phyloP scores from a whole-genome alignment of 345 rosid species.

The Hirschfeldia incana region DNA sequence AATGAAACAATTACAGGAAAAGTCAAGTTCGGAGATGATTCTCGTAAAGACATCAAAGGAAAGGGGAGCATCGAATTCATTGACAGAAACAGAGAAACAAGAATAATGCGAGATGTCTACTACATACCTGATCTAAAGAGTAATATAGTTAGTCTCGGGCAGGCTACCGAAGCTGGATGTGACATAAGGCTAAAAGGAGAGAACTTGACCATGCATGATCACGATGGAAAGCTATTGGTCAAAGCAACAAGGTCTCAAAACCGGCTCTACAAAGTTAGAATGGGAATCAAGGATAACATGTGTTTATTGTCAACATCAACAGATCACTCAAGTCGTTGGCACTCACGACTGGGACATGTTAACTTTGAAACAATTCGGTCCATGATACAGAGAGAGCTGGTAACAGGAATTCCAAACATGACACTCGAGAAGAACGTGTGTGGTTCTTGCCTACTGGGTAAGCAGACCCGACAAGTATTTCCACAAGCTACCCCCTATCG shows the following conservation, averaged over 20 bases:
- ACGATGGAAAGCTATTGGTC: not conserved
- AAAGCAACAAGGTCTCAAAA: not conserved
- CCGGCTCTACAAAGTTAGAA: not conserved
- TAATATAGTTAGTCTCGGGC: not conserved
- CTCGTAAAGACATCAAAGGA: not conserved
- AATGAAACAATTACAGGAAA: not conserved
- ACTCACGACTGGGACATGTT: too few species aligned
- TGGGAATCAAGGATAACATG: too few species aligned
- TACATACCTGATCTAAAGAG: not conserved
- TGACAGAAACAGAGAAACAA: not conserved
- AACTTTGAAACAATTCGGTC: too few species aligned
- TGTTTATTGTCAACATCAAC: too few species aligned
- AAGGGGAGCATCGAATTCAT: not conserved
- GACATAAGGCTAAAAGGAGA: not conserved
- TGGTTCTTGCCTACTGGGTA: too few species aligned
- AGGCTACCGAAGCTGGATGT: not conserved
- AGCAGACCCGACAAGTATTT: too few species aligned
- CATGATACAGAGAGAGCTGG: too few species aligned
- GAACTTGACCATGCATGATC: too few species aligned
- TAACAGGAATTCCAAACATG: too few species aligned
- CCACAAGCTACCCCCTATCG: too few species aligned
- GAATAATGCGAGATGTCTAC: not conserved
- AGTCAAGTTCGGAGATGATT: not conserved
- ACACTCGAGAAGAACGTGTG: too few species aligned
- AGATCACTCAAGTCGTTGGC: too few species aligned